Conservation (phyloP, 169 alveolate genomes). For the Eimeria nieschulzi region DNA sequence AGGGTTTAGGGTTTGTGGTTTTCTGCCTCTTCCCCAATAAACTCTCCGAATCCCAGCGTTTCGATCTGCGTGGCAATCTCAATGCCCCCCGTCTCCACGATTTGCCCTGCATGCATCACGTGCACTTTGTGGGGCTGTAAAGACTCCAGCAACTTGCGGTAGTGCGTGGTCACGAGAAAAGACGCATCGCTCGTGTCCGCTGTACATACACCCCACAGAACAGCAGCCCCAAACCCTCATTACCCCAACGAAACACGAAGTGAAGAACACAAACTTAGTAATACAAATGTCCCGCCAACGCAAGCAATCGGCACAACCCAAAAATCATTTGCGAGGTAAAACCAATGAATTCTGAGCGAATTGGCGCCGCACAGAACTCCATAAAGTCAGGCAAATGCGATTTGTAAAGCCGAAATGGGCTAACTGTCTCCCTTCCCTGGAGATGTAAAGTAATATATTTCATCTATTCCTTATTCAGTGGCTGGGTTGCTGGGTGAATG, state of each 20-base stretch:
- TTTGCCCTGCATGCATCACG: constrained; percentile 80
- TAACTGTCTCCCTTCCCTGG: no score
- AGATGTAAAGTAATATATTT: no score
- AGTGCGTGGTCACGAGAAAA: constrained; percentile 81
- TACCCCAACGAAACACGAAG: no score
- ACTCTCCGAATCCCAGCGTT: constrained; percentile 74
- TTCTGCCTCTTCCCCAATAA: constrained; percentile 58
- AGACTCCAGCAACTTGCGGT: constrained; percentile 80
- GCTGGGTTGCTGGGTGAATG: neutral
- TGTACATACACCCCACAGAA: neutral
- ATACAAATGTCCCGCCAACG: no score
- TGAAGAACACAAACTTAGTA: no score
- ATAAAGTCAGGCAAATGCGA: no score
- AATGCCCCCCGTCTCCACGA: constrained; percentile 77
- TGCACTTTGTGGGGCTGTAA: constrained; percentile 78
- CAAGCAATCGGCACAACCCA: no score
- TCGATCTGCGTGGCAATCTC: constrained; percentile 78
- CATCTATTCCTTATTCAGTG: no score
- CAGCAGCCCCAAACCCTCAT: neutral
- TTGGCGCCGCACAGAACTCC: no score
- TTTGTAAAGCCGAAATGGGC: no score
- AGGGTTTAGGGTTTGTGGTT: constrained; percentile 1
- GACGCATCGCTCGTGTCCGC: constrained; percentile 72
- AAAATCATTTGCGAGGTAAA: no score
- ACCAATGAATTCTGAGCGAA: no score